Base-by-base conservation (phyloP, 1,284 basidiomycete species). In the Schizophyllum amplum region DNA sequence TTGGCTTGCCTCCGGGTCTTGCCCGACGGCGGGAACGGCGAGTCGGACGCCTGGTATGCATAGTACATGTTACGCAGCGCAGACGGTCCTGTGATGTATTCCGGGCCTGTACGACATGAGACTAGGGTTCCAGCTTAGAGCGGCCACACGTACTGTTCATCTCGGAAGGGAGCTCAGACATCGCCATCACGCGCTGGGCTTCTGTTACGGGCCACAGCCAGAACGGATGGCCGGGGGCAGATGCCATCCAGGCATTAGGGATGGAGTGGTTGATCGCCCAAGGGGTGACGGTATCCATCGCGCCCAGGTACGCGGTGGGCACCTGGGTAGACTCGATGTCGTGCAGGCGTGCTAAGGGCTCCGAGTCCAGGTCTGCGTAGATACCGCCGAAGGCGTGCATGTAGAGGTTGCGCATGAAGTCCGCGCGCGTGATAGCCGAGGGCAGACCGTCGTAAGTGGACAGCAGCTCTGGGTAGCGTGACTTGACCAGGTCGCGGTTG, bases 401-500 rank as follows among this genome's bases (percentile, higher is more conserved):
- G 57, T 99, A 85, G 72, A 99, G 98, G 76, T 99, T 99, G 51
- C 97, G 94, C 67, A 99, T 98, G 46, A 84, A 91, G 71, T 99
- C 97, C 24, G 97, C 97, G 42, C 97, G 90, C 70, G 98, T 96
- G 66, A 99, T 99, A 50, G 85, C 79, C 72, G 96, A 99, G 52
- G 83, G 80, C 78, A 99, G 99, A 62, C 81, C 80, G 73, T 98
- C 94, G 67, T 90, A 99, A 53, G 92, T 95, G 63, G 90, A 81
- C 52, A 99, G 79, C 73, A 98, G 97, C 86, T 93, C 94, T 11
- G 89, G 79, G 68, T 99, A 99, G 61, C 95, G 74, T 57, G 83
- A 73, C n/a, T 86, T 86, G 67, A 99, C 90, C 70, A 99, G 98
- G 63, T 91, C 81, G 64, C 94, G 87, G 15, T 96, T 92, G 60